These are phyloP conservation scores for Trichoderma koningiopsis DNA, from an alignment of 2,329 filamentous ascomycete species.

Conservation along the genomic window DNA sequence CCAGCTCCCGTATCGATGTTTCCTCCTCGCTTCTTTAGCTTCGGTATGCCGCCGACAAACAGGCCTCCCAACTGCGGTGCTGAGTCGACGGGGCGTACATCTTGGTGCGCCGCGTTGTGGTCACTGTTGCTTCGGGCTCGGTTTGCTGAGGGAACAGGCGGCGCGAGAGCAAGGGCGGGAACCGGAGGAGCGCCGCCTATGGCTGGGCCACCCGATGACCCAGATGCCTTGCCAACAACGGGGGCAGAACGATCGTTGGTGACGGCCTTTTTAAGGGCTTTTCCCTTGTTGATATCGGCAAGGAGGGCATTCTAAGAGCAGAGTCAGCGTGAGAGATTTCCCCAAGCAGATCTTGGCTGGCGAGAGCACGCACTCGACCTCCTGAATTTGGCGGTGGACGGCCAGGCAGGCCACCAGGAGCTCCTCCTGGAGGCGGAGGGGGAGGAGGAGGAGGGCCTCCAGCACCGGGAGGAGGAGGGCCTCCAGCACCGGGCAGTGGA, in stretches of 20 bases:
- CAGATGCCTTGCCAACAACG: conserved; percentile 47
- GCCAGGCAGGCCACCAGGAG: conserved; percentile 55
- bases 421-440: conserved; percentile 57
- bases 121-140: conserved; percentile 85
- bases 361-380: conserved; percentile 61
- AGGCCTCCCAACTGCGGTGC: conserved; percentile 83
- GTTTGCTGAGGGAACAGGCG: conserved; percentile 63
- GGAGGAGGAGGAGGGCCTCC: conserved; percentile 59
- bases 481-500: conserved; percentile 63
- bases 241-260: conserved; percentile 94
- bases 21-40: conserved; percentile 83
- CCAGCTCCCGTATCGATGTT: conserved; percentile 69
- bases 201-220: conserved; percentile 54
- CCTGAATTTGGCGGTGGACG: conserved; percentile 58
- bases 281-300: conserved; percentile 83
- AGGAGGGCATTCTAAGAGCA: conserved; percentile 76
- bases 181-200: conserved; percentile 79
- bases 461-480: conserved; percentile 62
- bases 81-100: conserved; percentile 51
- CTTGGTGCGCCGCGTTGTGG: conserved; percentile 53
- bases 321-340: conserved; percentile 23
- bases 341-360: not conserved
- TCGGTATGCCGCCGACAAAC: conserved; percentile 94
- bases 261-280: conserved; percentile 77
- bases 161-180: conserved; percentile 59